Conservation (phyloP, 1,284 basidiomycete genomes). For the Naganishia liquefaciens region DNA sequence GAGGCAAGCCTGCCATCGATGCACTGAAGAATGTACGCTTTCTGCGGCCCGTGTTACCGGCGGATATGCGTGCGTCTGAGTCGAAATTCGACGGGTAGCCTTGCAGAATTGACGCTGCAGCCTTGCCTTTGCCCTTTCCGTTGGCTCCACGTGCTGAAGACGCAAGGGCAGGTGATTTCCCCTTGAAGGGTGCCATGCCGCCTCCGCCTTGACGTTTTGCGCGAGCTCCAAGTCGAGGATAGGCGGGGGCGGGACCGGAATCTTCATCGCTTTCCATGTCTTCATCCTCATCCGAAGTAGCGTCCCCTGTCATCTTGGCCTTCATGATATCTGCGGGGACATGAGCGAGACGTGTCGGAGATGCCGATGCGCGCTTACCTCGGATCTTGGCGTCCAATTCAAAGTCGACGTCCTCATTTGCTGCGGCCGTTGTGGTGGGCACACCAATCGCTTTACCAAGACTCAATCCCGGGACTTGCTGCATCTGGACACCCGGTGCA, state of each 20-base stretch:
- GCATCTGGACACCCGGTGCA: slow-evolving; percentile 85
- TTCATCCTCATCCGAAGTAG: slow-evolving; percentile 30
- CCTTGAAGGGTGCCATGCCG: slow-evolving; percentile 14
- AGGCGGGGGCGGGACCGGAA: slow-evolving; percentile 9
- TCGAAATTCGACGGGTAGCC: slow-evolving; percentile 26
- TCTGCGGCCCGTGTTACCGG: slow-evolving; percentile 10
- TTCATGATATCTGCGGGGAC: slow-evolving; percentile 27
- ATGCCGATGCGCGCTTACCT: slow-evolving; percentile 41
- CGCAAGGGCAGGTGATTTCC: slow-evolving; percentile 7
- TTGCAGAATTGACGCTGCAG: slow-evolving; percentile 20
- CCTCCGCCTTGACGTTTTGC: slow-evolving; percentile 23
- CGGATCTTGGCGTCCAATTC: slow-evolving; percentile 51
- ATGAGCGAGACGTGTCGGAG: neutral
- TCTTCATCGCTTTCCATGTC: slow-evolving; percentile 29
- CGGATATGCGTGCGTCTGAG: slow-evolving; percentile 21
- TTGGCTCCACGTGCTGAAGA: slow-evolving; percentile 8
- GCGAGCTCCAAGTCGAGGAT: slow-evolving; percentile 14
- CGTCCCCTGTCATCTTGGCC: slow-evolving; percentile 27
- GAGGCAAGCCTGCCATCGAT: slow-evolving; percentile 16
- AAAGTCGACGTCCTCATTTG: slow-evolving; percentile 50
- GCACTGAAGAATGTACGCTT: slow-evolving; percentile 30
- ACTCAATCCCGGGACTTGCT: slow-evolving; percentile 67
- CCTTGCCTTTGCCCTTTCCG: slow-evolving; percentile 23
- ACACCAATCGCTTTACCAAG: slow-evolving; percentile 48
- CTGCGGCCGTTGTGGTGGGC: slow-evolving; percentile 35